These are phyloP conservation scores for Rhodotorula taiwanensis DNA, from an alignment of 768 basidiomycete species.

Conservation along the genomic window DNA sequence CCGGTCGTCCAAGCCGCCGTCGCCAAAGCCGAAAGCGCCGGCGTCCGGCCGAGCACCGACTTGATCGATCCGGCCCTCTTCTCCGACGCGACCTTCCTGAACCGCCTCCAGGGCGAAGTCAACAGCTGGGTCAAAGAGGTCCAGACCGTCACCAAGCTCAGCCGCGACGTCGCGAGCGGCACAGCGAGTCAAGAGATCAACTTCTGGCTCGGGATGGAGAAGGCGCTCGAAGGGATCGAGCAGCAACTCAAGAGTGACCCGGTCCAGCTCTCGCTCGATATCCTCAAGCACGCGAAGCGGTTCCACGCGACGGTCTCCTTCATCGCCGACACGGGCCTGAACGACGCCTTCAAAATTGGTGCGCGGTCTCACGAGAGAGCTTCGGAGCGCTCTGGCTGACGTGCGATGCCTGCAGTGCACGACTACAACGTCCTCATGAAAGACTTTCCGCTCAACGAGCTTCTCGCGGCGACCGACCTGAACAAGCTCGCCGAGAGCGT, in stretches of 20 bases:
- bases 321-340: slow-evolving; percentile 92
- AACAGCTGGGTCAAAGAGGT: slow-evolving; percentile 98
- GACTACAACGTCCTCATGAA: slow-evolving; percentile 99
- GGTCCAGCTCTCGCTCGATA: slow-evolving; percentile 60
- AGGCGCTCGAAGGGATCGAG: slow-evolving; percentile 88
- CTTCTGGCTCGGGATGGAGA: slow-evolving; percentile 93
- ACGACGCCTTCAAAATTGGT: slow-evolving; percentile 85
- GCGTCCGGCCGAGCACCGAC: slow-evolving; percentile 58
- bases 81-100: slow-evolving; percentile 83
- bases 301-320: slow-evolving; percentile 97
- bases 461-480: slow-evolving; percentile 90
- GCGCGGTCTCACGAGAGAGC: slow-evolving; percentile 40
- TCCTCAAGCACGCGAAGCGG: slow-evolving; percentile 87
- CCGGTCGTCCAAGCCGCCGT: slow-evolving; percentile 81
- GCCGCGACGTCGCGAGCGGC: slow-evolving; percentile 82
- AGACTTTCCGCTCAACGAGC: slow-evolving; percentile 94
- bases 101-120: slow-evolving; percentile 83
- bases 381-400: not conserved
- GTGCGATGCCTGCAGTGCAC: slow-evolving; percentile 56
- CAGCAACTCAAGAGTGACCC: slow-evolving; percentile 83
- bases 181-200: slow-evolving; percentile 99
- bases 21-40: slow-evolving; percentile 51
- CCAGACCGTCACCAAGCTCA: slow-evolving; percentile 92
- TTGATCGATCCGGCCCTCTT: slow-evolving; percentile 70
- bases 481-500: slow-evolving; percentile 90